A percentile compares a stretch with the other conserved stretches of the same genome.
These are phyloP conservation scores for Saitozyma sp. DNA, from an alignment of 768 basidiomycete species.

Conservation along the genomic window DNA sequence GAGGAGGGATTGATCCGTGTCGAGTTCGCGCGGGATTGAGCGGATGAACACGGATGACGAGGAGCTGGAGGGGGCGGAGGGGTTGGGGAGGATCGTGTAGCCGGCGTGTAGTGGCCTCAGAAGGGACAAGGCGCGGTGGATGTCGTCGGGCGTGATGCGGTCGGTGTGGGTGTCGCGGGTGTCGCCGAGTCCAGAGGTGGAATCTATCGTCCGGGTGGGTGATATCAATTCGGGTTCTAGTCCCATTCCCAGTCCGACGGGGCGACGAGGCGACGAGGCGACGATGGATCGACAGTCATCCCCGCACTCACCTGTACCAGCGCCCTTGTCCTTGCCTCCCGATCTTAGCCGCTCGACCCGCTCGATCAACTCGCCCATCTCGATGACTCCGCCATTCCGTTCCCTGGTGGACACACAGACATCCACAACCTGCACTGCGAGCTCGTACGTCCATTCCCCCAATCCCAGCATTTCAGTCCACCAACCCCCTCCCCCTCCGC, in stretches of 20 bases:
- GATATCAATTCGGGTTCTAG: too few relatives aligned
- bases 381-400: conserved; percentile 86
- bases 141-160: conserved; percentile 76
- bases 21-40: conserved; percentile 84
- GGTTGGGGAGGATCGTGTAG: conserved; percentile 62
- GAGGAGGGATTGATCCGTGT: conserved; percentile 81
- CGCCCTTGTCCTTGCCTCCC: conserved; percentile 56
- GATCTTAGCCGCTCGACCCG: conserved; percentile 75
- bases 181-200: background rate
- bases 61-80: conserved; percentile 57
- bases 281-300: background rate
- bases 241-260: too few relatives aligned
- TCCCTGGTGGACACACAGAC: conserved; percentile 53
- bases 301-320: conserved; percentile 12
- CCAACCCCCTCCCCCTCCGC: conserved; percentile 63
- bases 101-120: conserved; percentile 88
- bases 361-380: conserved; percentile 78
- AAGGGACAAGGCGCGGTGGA: conserved; percentile 77
- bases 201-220: too few relatives aligned
- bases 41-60: conserved; percentile 58
- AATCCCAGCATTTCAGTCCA: conserved; percentile 79
- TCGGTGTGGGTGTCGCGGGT: conserved; percentile 12
- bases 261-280: background rate
- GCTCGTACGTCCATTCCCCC: conserved; percentile 93
- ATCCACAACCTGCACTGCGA: conserved; percentile 87